These are phyloP conservation scores for Thermomucor indicae-seudaticae DNA, from an alignment of 371 early-diverging fungal species.

Conservation along the genomic window DNA sequence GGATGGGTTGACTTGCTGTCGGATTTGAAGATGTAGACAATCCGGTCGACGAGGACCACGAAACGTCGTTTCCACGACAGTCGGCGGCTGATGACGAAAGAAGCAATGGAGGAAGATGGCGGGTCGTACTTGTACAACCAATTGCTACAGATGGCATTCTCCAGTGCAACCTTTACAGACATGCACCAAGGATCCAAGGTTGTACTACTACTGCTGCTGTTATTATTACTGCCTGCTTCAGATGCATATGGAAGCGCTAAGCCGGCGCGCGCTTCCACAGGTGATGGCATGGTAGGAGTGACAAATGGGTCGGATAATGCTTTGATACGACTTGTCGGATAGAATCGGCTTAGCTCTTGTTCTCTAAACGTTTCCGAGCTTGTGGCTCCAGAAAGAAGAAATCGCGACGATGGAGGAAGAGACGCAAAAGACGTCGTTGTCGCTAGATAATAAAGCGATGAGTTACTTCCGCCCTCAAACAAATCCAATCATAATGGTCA, in stretches of 20 bases:
- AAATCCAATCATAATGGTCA: constrained; percentile 6
- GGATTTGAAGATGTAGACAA: constrained; percentile 33
- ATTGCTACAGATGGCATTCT: constrained; percentile 19
- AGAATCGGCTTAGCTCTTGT: constrained; percentile 30
- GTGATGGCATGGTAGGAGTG: constrained; percentile 11
- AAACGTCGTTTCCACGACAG: constrained; percentile 41
- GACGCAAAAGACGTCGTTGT: constrained; percentile 19
- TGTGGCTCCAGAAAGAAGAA: constrained; percentile 25
- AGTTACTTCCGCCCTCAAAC: constrained; percentile 6
- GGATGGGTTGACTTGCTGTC: constrained; percentile 28
- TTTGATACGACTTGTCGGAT: constrained; percentile 23
- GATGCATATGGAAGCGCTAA: neutral
- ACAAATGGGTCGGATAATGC: constrained; percentile 24
- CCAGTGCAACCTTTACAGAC: constrained; percentile 25
- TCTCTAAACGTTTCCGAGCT: constrained; percentile 28
- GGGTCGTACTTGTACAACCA: constrained; percentile 35
- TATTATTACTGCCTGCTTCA: neutral
- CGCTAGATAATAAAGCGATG: constrained; percentile 7
- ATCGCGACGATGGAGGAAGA: constrained; percentile 29
- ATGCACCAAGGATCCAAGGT: constrained; percentile 32
- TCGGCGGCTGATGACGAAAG: constrained; percentile 30
- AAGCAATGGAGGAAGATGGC: too few species aligned
- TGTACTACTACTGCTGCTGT: neutral
- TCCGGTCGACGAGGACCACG: constrained; percentile 24
- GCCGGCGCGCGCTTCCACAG: neutral